Percentiles rank a stretch among this genome's conserved stretches.
These are phyloP conservation scores for Helichrysum umbraculigerum DNA, from an alignment of 129 eudicot genomes.

Conservation along the genomic window DNA sequence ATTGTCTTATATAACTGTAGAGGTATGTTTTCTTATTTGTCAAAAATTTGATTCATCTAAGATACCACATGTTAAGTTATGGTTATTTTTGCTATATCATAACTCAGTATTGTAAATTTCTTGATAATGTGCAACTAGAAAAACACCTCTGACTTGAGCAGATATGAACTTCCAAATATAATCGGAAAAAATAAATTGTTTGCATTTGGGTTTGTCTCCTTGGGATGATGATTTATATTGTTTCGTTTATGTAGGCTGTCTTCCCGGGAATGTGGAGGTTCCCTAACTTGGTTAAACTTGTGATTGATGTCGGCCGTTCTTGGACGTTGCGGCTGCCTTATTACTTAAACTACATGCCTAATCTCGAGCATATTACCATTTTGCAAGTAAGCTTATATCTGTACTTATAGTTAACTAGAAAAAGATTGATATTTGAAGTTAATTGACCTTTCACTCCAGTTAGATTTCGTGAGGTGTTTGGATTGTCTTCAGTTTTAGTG, in stretches of 20 bases:
- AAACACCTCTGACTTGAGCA: no score
- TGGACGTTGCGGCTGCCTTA: slow-evolving; percentile 13
- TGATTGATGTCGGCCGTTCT: slow-evolving; percentile 11
- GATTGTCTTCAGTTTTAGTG: no score
- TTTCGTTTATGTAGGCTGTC: no score
- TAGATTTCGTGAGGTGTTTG: no score
- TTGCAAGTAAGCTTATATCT: slow-evolving; percentile 17
- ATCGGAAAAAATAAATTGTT: no score
- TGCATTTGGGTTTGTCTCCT: no score
- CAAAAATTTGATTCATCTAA: not conserved
- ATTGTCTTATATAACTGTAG: slow-evolving; percentile 1
- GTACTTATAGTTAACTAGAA: not conserved
- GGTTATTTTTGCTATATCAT: not conserved
- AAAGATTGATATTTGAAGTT: not conserved
- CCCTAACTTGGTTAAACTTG: not conserved
- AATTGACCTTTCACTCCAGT: no score
- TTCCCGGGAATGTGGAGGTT: no score
- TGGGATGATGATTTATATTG: no score
- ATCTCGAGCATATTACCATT: slow-evolving; percentile 35
- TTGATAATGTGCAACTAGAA: no score
- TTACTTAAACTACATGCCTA: slow-evolving; percentile 24
- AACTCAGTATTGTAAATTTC: not conserved
- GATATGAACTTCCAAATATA: no score
- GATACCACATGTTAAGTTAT: not conserved
- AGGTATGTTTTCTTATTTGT: not conserved